Percentiles rank a stretch among this genome's conserved stretches.
These are phyloP conservation scores for Cavenderia fasciculata DNA, from an alignment of 78 protist genomes.

Conservation along the genomic window DNA sequence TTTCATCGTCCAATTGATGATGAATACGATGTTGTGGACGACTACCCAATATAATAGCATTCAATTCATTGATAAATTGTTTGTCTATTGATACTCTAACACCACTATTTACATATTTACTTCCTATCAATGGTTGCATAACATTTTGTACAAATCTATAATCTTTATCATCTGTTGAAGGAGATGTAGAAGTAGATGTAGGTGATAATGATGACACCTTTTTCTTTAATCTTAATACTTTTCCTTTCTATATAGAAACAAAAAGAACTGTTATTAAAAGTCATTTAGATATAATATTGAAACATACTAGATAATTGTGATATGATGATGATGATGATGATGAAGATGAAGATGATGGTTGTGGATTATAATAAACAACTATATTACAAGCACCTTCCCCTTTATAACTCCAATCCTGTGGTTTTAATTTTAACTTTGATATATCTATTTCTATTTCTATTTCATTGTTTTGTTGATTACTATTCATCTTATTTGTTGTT, in stretches of 20 bases:
- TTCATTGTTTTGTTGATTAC: too few species aligned
- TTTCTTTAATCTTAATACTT: background rate
- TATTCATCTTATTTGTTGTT: too few species aligned
- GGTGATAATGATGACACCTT: background rate
- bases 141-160: constrained; percentile 7
- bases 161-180: background rate
- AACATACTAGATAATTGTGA: too few species aligned
- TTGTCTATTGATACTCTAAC: background rate
- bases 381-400: constrained; percentile 69
- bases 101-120: constrained; percentile 58
- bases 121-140: constrained; percentile 32
- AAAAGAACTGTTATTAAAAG: too few species aligned
- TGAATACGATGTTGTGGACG: constrained; percentile 33
- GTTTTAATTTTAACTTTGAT: background rate
- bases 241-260: background rate
- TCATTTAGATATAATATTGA: too few species aligned
- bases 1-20: background rate
- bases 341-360: too few species aligned
- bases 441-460: background rate
- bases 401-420: constrained; percentile 32
- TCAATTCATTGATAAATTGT: constrained; percentile 8
- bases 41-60: background rate
- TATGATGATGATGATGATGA: too few species aligned
- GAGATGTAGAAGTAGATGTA: background rate
- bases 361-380: constrained; percentile 12